Base-by-base conservation (phyloP, 164 flowering plant genomes). In the Aristolochia contorta region DNA sequence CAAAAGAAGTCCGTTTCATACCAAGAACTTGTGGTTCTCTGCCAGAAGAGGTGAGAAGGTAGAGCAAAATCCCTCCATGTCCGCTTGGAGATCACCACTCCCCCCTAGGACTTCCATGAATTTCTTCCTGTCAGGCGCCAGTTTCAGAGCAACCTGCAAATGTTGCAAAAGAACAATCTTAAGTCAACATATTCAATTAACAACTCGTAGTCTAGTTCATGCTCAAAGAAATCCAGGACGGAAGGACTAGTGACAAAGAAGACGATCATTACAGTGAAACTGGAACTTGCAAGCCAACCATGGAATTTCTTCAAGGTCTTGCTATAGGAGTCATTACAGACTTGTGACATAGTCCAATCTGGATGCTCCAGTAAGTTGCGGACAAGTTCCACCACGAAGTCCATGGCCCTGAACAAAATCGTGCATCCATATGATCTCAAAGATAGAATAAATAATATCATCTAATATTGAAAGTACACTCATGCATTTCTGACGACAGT, bases 71-170 rank as follows among this genome's bases (percentile, higher is more conserved):
- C 76, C 75, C 63, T 82, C 84, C 68, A 91, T 91, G 67, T 93
- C 97, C 37, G 76, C 75, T 63, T 73, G 67, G 37, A 82, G 47
- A 64, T 89, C 82, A 30, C 83, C 93, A 7, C 67, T 57, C n/a
- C 82, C 82, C 13, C 83, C 81, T 27, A 93, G 51, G 22, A 90
- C 90, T 6, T 84, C 87, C 87, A 84, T 83, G 73, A 93, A 93
- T 74, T 86, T 93, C 72, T 82, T 90, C 80, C 97, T 87, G 64
- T 90, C 97, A 12, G 98, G 98, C 54, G 90, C 98, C 69, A 93
- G 85, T 81, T 93, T 93, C 80, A 87, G 79, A 32, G 90, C 97
- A 57, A 87, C 73, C 97, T 89, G 43, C 43, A 37, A 37, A 6
- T 8, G 43, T 37, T 6, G 43, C 43, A 37, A 37, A 37, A 3